phyloP scores from a whole-genome alignment of 2,329 filamentous ascomycete genomes.

The Colletotrichum noveboracense region DNA sequence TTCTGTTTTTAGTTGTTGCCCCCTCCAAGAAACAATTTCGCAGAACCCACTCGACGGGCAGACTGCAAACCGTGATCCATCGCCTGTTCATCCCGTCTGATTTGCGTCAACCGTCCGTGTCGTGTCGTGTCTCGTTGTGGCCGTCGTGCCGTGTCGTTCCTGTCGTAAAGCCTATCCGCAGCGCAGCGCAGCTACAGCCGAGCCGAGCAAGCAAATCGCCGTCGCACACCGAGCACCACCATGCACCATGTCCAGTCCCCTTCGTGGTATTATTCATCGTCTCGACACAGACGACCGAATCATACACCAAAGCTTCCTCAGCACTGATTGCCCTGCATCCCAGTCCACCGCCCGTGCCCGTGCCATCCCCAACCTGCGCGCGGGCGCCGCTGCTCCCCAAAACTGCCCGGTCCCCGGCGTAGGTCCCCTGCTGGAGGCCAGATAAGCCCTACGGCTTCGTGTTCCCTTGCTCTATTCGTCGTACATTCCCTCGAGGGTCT shows the following conservation, averaged over 20 bases:
- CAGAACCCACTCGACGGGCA: not conserved
- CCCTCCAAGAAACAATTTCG: not conserved
- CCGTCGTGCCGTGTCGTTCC: not conserved
- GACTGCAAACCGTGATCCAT: not conserved
- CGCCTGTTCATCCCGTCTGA: conserved; percentile 4
- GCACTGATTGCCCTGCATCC: conserved; percentile 1
- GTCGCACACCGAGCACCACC: not conserved
- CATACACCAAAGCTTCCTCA: not conserved
- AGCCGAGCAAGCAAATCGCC: not conserved
- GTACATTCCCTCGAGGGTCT: not conserved
- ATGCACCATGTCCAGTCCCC: not conserved
- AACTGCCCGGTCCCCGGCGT: not conserved
- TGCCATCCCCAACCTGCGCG: not conserved
- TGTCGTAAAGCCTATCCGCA: not conserved
- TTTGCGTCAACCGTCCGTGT: not conserved
- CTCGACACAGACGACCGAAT: not conserved
- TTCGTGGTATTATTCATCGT: not conserved
- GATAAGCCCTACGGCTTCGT: not conserved
- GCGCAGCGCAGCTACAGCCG: not conserved
- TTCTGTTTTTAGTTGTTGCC: not conserved
- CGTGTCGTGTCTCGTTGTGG: not conserved
- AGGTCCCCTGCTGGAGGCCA: not conserved
- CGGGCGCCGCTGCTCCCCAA: not conserved
- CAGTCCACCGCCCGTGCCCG: not conserved
- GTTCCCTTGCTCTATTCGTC: not conserved